Evolutionary conservation across 2,329 filamentous ascomycete species (phyloP).

Genomic region (Verticillium zaregamsianum): DNA sequence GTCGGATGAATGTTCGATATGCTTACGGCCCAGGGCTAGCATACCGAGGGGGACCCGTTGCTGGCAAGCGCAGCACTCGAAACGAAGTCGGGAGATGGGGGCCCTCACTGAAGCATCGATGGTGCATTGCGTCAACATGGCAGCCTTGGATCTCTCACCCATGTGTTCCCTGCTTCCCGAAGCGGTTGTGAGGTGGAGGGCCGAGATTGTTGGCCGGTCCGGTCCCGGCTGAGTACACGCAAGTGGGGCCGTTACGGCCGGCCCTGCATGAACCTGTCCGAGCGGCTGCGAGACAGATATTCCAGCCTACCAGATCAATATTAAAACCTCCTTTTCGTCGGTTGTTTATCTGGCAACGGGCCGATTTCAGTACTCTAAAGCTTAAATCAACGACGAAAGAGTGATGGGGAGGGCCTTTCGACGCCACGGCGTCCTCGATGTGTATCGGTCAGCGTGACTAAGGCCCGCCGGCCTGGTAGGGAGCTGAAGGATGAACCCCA

Average conservation of each 20-base stretch:
- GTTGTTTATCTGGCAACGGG: background rate
- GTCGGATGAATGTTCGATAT: background rate
- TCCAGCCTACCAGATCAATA: background rate
- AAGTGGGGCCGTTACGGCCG: background rate
- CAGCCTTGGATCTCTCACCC: background rate
- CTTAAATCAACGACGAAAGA: background rate
- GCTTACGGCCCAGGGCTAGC: background rate
- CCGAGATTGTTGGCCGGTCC: background rate
- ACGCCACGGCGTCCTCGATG: background rate
- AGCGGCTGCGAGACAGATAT: background rate
- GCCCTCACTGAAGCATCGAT: background rate
- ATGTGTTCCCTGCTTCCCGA: background rate
- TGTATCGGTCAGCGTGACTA: slow-evolving; percentile 4
- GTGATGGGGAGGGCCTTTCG: background rate
- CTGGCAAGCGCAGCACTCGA: background rate
- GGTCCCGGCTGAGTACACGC: background rate
- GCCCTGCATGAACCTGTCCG: background rate
- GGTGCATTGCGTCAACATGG: background rate
- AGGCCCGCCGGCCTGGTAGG: background rate
- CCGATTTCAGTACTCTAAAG: slow-evolving; percentile 1
- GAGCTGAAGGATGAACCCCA: background rate
- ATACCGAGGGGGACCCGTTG: background rate
- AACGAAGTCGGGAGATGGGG: background rate
- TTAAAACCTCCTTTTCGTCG: background rate
- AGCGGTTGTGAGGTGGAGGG: background rate